Evolutionary conservation across 1,284 basidiomycete species (phyloP).

Genomic region (Ceratobasidium papillatum): DNA sequence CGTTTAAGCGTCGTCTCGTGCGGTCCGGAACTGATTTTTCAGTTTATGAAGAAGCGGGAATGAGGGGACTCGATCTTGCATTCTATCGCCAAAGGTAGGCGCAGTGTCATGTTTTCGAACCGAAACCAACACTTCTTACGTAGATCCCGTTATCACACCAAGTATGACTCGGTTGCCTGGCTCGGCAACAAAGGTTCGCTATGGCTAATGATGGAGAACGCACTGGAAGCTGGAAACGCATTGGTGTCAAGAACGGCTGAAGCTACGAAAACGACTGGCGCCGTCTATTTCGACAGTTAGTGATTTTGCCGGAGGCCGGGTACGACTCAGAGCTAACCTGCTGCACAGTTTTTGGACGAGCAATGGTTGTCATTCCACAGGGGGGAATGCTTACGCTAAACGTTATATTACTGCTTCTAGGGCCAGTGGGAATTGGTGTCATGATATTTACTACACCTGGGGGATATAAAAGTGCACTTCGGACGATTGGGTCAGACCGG

Average conservation of each 20-base stretch:
- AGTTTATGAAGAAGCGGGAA: conserved; percentile 62
- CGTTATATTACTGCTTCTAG: conserved; percentile 66
- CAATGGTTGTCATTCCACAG: conserved; percentile 65
- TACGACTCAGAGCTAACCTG: neutral
- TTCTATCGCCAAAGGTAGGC: conserved; percentile 72
- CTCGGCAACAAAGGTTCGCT: conserved; percentile 61
- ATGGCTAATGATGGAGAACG: conserved; percentile 78
- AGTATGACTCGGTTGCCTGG: conserved; percentile 67
- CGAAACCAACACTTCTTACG: neutral
- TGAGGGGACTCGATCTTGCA: conserved; percentile 74
- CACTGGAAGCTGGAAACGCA: conserved; percentile 62
- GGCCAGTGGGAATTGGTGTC: conserved; percentile 63
- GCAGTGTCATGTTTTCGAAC: neutral
- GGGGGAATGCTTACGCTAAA: conserved; percentile 63
- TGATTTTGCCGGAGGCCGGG: conserved; percentile 16
- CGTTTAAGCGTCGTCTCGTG: conserved; percentile 67
- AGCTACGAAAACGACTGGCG: conserved; percentile 53
- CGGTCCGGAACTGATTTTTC: conserved; percentile 74
- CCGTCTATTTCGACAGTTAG: conserved; percentile 79
- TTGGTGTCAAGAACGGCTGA: conserved; percentile 53
- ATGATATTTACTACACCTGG: conserved; percentile 53
- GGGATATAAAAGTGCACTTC: neutral
- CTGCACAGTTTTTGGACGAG: conserved; percentile 65
- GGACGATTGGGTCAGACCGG: neutral
- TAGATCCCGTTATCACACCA: conserved; percentile 65